These are phyloP conservation scores for Cubamyces lactineus DNA, from an alignment of 768 basidiomycete genomes.

Conservation along the genomic window DNA sequence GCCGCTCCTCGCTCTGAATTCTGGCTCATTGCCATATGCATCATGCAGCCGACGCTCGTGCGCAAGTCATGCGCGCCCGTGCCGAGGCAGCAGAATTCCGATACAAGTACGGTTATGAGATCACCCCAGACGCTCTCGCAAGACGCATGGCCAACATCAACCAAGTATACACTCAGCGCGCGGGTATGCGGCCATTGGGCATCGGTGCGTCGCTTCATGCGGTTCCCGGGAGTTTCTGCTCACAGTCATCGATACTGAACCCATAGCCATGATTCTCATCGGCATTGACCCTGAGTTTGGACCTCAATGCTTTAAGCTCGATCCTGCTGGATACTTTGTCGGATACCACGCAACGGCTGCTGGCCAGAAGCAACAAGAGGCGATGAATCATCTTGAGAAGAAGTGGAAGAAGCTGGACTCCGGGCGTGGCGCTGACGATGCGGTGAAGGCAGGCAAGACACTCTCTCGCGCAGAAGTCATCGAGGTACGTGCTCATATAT, in stretches of 20 bases:
- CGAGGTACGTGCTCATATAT: constrained; percentile 60
- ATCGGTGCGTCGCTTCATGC: constrained; percentile 64
- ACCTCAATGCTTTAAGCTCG: constrained; percentile 97
- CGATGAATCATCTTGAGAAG: constrained; percentile 98
- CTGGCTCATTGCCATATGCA: neutral
- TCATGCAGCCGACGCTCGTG: constrained; percentile 81
- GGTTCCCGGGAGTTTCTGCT: neutral
- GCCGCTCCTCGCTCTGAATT: neutral
- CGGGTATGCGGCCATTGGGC: constrained; percentile 95
- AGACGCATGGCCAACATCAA: constrained; percentile 96
- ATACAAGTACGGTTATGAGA: constrained; percentile 98
- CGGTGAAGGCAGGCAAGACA: constrained; percentile 71
- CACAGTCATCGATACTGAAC: neutral
- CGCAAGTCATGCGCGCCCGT: constrained; percentile 86
- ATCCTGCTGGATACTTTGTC: constrained; percentile 98
- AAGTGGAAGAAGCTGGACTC: constrained; percentile 95
- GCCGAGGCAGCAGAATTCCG: constrained; percentile 90
- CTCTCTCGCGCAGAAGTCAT: constrained; percentile 81
- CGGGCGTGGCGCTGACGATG: constrained; percentile 78
- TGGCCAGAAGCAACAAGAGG: constrained; percentile 97
- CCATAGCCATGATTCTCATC: constrained; percentile 91
- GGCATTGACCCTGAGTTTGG: constrained; percentile 89
- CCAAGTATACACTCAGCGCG: constrained; percentile 97
- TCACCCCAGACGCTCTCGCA: constrained; percentile 95
- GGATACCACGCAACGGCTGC: constrained; percentile 97